Conservation (phyloP, 768 basidiomycete species). For the Russula olivacea region DNA sequence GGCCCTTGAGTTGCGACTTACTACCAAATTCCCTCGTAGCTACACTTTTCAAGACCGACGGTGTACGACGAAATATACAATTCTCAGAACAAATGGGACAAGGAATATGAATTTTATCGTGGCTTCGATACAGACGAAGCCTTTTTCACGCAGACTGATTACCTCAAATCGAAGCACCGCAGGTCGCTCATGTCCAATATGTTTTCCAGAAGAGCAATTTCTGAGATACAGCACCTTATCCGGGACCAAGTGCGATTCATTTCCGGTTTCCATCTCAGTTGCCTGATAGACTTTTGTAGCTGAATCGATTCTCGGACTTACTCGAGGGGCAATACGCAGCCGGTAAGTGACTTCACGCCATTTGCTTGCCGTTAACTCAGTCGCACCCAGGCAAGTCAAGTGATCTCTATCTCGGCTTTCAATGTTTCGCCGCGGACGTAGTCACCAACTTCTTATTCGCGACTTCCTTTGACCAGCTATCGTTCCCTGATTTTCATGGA, state of each 20-base stretch:
- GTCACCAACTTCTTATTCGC: constrained; percentile 41
- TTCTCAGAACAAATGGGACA: constrained; percentile 32
- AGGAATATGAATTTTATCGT: constrained; percentile 38
- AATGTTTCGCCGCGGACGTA: constrained; percentile 39
- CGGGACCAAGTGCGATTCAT: constrained; percentile 29
- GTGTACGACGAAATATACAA: constrained; percentile 19
- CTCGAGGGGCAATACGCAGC: constrained; percentile 14
- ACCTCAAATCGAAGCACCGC: constrained; percentile 32
- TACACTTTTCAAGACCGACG: constrained; percentile 10
- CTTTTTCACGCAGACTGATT: constrained; percentile 35
- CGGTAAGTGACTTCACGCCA: neutral
- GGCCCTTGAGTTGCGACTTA: neutral
- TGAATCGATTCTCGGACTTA: constrained; percentile 31
- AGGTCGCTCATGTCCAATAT: constrained; percentile 34
- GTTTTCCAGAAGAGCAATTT: constrained; percentile 37
- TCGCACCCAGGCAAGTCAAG: constrained; percentile 25
- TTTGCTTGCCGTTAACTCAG: neutral
- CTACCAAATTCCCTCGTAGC: neutral
- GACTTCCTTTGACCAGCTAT: constrained; percentile 32
- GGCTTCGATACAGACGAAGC: constrained; percentile 35
- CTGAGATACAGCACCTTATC: constrained; percentile 35
- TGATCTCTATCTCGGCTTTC: constrained; percentile 39
- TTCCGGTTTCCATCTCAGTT: neutral
- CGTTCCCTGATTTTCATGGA: constrained; percentile 33
- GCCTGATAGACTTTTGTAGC: constrained; percentile 26